Base-by-base conservation (phyloP, 768 basidiomycete genomes). In the Clavulina sp. region DNA sequence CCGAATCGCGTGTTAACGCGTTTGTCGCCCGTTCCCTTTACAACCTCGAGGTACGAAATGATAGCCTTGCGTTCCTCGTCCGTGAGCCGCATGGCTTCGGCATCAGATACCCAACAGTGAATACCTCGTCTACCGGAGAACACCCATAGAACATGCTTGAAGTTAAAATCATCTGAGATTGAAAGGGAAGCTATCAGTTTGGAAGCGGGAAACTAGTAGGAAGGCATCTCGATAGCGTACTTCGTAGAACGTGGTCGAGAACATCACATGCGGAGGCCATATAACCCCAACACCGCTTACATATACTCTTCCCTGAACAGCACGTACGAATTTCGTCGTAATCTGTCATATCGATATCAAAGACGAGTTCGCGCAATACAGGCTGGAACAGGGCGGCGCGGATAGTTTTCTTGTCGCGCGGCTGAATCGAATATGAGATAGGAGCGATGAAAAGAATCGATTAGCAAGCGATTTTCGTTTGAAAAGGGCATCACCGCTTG, bases 331-430 rank as follows among this genome's bases (percentile, higher is more conserved):
- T 76, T 41, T 80, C 71, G 63, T 99, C 93, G 67, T 97, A 99
- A 67, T 99, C 95, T 16, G 95, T 93, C 95, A 99, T 96, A 66
- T 99, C 95, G 63, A 99, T 96, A 77, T 99, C 95, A 63, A 99
- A 95, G 0, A 97, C 93, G 40, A 99, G 80, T 63, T 97, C 95
- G 53, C 95, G 81, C 56, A 77, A 75, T 31, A 76, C 63, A 0
- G 95, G 89, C 41, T 73, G 70, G 57, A 96, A 80, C 0, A 72
- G 72, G 2, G 68, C 66, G n/a, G 80, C 69, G 7, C 77, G 77
- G 16, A 87, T 70, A 0, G 84, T 81, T 61, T 92, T 92, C 62
- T 77, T 83, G 69, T 96, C 93, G 60, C 78, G 73, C 2, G 93
- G 93, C 88, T 95, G 62, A 3, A 51, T 52, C 30, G 13, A 16